Evolutionary conservation across 352 stramenopile species (phyloP).

Genomic region (Pythium utonaiense): DNA sequence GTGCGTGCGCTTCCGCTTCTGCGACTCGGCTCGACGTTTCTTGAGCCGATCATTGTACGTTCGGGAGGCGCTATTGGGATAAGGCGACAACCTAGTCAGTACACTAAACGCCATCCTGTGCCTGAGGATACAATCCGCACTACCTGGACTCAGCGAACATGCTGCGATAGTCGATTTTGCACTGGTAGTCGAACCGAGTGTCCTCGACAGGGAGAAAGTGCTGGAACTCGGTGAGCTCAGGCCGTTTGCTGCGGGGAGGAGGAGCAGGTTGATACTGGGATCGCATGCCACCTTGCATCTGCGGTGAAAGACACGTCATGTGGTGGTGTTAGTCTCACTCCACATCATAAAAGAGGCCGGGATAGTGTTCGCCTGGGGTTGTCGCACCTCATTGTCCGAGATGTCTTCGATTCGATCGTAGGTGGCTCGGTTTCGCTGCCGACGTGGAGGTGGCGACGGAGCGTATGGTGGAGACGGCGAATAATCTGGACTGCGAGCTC

Average conservation of each 20-base stretch:
- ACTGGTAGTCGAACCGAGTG: constrained; percentile 42
- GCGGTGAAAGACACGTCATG: neutral
- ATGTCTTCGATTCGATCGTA: constrained; percentile 48
- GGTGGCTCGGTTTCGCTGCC: neutral
- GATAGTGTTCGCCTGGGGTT: too few relatives aligned
- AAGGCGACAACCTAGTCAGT: neutral
- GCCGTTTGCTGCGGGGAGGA: constrained; percentile 21
- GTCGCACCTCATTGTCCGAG: constrained; percentile 55
- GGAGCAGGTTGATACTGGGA: constrained; percentile 16
- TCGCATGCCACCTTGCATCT: neutral
- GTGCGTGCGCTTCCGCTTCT: constrained; percentile 43
- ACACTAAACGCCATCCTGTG: too few relatives aligned
- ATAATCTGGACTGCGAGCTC: neutral
- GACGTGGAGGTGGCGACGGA: neutral
- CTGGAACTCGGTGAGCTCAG: constrained; percentile 55
- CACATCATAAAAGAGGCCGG: too few relatives aligned
- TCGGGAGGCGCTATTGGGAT: constrained; percentile 24
- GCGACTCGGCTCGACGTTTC: constrained; percentile 35
- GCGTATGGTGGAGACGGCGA: neutral
- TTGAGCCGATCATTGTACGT: constrained; percentile 53
- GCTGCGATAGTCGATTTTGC: constrained; percentile 59
- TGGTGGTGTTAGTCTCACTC: too few relatives aligned
- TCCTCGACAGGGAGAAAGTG: constrained; percentile 71
- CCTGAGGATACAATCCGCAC: too few relatives aligned
- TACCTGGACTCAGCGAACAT: constrained; percentile 74